These are phyloP conservation scores for Sarcodon aspratus DNA, from an alignment of 768 basidiomycete genomes.

Conservation along the genomic window DNA sequence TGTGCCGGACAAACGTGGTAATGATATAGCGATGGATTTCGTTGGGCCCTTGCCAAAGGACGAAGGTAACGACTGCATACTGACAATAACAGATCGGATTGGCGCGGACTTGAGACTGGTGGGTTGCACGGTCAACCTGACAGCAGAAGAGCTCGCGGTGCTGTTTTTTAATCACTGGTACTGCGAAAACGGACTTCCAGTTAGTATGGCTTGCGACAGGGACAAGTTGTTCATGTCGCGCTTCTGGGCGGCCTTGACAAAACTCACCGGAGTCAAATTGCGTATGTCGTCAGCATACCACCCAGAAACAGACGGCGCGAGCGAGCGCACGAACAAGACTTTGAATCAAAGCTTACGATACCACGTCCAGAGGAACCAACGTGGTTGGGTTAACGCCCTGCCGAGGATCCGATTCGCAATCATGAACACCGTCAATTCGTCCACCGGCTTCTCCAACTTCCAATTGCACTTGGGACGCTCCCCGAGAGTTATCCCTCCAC, in stretches of 20 bases:
- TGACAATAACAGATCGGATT: slow-evolving; percentile 14
- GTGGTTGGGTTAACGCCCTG: slow-evolving; percentile 7
- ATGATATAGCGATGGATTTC: slow-evolving; percentile 17
- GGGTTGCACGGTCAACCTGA: slow-evolving; percentile 2
- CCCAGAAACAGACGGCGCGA: slow-evolving; percentile 25
- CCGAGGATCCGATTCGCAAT: slow-evolving; percentile 13
- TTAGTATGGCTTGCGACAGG: slow-evolving; percentile 19
- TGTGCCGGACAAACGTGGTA: slow-evolving; percentile 9
- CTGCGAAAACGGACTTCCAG: slow-evolving; percentile 18
- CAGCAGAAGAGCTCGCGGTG: slow-evolving; percentile 8
- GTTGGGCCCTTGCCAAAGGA: slow-evolving; percentile 18
- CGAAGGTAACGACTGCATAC: slow-evolving; percentile 12
- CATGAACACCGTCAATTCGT: slow-evolving; percentile 13
- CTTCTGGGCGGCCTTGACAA: slow-evolving; percentile 21
- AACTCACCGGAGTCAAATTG: slow-evolving; percentile 15
- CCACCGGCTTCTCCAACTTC: slow-evolving; percentile 13
- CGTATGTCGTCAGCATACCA: slow-evolving; percentile 23
- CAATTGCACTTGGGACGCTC: slow-evolving; percentile 8
- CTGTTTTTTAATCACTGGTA: slow-evolving; percentile 18
- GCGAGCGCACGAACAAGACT: slow-evolving; percentile 18
- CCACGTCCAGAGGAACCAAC: slow-evolving; percentile 12
- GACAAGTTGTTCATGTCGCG: slow-evolving; percentile 20
- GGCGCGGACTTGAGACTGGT: slow-evolving; percentile 7
- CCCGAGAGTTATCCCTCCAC: slow-evolving; percentile 10
- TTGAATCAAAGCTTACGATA: slow-evolving; percentile 12